These are phyloP conservation scores for Colletotrichum noveboracense DNA, from an alignment of 2,329 filamentous ascomycete genomes.

Conservation along the genomic window DNA sequence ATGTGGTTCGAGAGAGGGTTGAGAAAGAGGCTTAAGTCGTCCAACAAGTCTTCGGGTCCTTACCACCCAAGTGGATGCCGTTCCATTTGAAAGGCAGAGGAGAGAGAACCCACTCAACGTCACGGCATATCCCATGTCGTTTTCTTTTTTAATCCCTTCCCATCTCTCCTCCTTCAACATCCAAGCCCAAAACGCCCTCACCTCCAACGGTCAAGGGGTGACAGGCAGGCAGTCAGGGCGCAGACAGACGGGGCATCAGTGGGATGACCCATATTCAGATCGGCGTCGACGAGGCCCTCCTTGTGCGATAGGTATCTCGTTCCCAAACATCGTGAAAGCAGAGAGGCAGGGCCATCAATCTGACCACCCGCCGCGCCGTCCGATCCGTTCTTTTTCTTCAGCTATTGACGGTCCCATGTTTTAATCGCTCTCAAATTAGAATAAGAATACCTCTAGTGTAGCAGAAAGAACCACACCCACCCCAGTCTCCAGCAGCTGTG, in stretches of 20 bases:
- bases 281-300: conserved; percentile 6
- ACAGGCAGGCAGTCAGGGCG: neutral
- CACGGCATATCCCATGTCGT: conserved; percentile 15
- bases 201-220: neutral
- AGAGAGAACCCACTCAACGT: neutral
- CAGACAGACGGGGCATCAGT: neutral
- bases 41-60: neutral
- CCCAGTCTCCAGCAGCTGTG: neutral
- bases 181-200: conserved; percentile 7
- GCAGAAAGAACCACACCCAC: neutral
- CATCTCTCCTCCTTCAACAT: neutral
- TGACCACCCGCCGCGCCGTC: neutral
- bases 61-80: neutral
- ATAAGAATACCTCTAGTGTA: conserved; percentile 8
- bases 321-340: too few relatives aligned
- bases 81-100: neutral
- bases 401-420: neutral
- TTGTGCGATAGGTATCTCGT: neutral
- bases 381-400: neutral
- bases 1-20: neutral
- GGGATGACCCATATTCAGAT: conserved; percentile 12
- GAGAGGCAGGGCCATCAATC: too few relatives aligned
- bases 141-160: neutral
- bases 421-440: conserved; percentile 4
- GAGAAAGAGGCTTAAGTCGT: conserved; percentile 9